Percentiles rank a stretch among this genome's conserved stretches.
Evolutionary conservation across 1,284 basidiomycete species (phyloP).

Genomic region (Meripilus lineatus): DNA sequence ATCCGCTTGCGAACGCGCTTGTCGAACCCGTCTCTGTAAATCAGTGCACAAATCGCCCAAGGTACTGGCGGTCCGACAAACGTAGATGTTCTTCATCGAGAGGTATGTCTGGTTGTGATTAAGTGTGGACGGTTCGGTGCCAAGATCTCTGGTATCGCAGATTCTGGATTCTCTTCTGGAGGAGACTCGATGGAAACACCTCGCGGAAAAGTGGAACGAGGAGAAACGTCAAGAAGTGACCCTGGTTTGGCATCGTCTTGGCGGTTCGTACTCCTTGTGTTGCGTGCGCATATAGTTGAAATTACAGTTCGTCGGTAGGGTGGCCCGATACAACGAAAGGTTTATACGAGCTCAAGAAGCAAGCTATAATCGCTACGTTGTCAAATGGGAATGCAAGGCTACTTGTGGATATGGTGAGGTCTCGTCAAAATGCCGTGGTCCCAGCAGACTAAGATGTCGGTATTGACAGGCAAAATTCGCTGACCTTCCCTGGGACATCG

Average conservation of each 20-base stretch:
- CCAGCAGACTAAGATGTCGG: not conserved
- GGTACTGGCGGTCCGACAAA: slow-evolving; percentile 45
- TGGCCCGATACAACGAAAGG: slow-evolving; percentile 53
- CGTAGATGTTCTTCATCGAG: slow-evolving; percentile 51
- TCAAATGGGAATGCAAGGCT: slow-evolving; percentile 62
- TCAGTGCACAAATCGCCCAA: slow-evolving; percentile 32
- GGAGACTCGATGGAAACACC: slow-evolving; percentile 40
- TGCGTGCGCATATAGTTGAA: not conserved
- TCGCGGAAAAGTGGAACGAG: slow-evolving; percentile 40
- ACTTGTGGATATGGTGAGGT: slow-evolving; percentile 51
- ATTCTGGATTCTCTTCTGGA: slow-evolving; percentile 51
- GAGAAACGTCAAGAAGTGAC: slow-evolving; percentile 39
- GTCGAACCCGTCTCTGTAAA: too few species aligned
- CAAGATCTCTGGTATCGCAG: slow-evolving; percentile 25
- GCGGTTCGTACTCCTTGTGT: slow-evolving; percentile 30
- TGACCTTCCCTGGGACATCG: slow-evolving; percentile 55
- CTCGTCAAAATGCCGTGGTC: not conserved
- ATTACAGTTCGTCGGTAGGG: slow-evolving; percentile 29
- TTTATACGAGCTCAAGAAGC: slow-evolving; percentile 45
- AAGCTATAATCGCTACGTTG: slow-evolving; percentile 45
- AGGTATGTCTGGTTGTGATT: slow-evolving; percentile 31
- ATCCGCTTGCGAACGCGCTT: too few species aligned
- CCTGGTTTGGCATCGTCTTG: slow-evolving; percentile 50
- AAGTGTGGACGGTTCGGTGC: not conserved
- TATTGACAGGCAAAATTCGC: slow-evolving; percentile 48